Base-by-base conservation (phyloP, 208 protist genomes). In the Trypanosoma mega region DNA sequence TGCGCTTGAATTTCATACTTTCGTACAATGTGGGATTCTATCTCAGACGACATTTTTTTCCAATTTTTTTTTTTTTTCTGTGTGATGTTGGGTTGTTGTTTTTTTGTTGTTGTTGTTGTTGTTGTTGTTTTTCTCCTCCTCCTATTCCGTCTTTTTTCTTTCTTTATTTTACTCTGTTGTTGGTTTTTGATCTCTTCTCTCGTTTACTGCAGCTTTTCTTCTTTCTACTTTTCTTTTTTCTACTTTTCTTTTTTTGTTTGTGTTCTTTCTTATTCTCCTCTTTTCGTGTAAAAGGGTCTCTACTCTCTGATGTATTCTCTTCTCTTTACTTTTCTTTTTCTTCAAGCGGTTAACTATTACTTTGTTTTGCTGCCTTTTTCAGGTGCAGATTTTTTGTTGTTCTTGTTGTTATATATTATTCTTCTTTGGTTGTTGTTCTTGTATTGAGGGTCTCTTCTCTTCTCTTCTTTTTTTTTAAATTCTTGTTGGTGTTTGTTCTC, bases 1-100 rank as follows among this genome's bases (percentile, higher is more conserved):
- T 97, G 96, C 21, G 93, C 93, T 37, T 88, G 85, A 14, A 98
- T 87, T 47, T 98, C 94, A 67, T 98, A 98, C 64, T 94, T 94
- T 20, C 87, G 82, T 12, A 97, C 56, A 65, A 98, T 96, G 69
- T 98, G 93, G 0, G 68, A 59, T 43, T 98, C 96, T 54, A 97
- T 96, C 59, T 97, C 92, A 16, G 74, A 77, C 11, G 86, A 92
- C 89, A 96, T 96, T 30, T 44, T 21, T 57, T 18, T 59, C 16
- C 23, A 6, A 49, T 18, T 14, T 18, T 34, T 52, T 66, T 18
- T 49, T 5, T 29, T 68, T 7, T 53, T 51, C 44, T 33, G 66
- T 52, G 47, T 41, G 23, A 54, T 14, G 20, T 4, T 43, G 30
- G 16, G 27, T 33, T 12, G 18, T 12, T 60, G 9, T 63, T 6